A percentile compares a stretch with the other conserved stretches of the same genome.
Evolutionary conservation across 306 rosid species (phyloP).

Genomic region (Vachellia pachyceras): DNA sequence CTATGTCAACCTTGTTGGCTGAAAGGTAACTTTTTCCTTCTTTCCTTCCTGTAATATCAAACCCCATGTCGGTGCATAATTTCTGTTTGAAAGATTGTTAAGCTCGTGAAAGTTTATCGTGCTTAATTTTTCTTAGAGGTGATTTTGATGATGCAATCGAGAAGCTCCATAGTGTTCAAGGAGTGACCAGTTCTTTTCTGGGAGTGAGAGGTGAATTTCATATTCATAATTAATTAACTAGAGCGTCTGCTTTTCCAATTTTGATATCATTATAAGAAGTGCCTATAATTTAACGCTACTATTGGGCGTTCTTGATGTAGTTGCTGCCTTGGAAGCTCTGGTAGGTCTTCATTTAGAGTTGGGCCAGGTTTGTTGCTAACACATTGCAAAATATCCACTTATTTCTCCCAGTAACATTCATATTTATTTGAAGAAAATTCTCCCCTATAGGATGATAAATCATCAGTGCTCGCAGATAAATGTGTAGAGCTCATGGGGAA

Average conservation of each 20-base stretch:
- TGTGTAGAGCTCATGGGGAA: conserved; percentile 62
- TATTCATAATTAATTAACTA: not conserved
- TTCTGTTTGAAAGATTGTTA: conserved; percentile 18
- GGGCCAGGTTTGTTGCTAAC: conserved; percentile 61
- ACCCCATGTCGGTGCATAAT: conserved; percentile 5
- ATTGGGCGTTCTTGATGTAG: conserved; percentile 53
- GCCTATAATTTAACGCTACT: conserved; percentile 12
- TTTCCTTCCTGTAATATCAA: not conserved
- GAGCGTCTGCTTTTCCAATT: conserved; percentile 15
- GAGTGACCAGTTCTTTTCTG: conserved; percentile 62
- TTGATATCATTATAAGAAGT: not conserved
- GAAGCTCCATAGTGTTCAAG: conserved; percentile 64
- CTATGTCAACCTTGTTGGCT: conserved; percentile 71
- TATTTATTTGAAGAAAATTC: conserved; percentile 42
- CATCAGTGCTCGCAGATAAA: conserved; percentile 75
- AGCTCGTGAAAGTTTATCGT: conserved; percentile 18
- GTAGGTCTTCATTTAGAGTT: conserved; percentile 80
- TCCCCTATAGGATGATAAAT: conserved; percentile 71
- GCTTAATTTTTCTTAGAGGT: conserved; percentile 55
- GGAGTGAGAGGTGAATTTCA: conserved; percentile 63
- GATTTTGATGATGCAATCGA: conserved; percentile 66
- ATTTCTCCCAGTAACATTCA: conserved; percentile 8
- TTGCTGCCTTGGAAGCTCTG: conserved; percentile 87
- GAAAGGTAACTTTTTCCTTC: conserved; percentile 62
- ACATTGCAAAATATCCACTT: conserved; percentile 22